Evolutionary conservation across 2,329 filamentous ascomycete genomes (phyloP).

Genomic region (Coniochaeta sp.): DNA sequence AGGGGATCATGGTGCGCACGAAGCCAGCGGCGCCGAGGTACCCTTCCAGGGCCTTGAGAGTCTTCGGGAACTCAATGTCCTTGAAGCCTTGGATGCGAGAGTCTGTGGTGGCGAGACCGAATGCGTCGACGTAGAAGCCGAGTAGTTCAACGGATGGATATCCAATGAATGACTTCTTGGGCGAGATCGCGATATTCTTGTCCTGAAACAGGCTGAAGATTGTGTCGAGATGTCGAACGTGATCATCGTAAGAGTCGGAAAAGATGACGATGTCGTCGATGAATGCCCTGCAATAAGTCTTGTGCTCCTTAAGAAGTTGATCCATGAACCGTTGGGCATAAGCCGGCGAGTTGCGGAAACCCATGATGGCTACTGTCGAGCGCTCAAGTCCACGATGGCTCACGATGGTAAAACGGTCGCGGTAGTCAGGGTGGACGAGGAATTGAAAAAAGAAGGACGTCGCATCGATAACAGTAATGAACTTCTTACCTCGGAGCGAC

Average conservation of each 20-base stretch:
- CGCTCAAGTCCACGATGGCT: background rate
- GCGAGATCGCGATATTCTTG: background rate
- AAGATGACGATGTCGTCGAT: background rate
- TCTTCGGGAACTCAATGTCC: background rate
- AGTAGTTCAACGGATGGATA: slow-evolving; percentile 1
- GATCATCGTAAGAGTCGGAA: background rate
- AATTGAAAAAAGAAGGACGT: background rate
- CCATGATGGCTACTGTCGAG: background rate
- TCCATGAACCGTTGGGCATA: background rate
- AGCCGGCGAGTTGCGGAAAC: background rate
- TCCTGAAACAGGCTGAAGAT: background rate
- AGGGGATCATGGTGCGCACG: background rate
- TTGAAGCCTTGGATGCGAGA: background rate
- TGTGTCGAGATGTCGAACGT: background rate
- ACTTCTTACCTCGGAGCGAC: background rate
- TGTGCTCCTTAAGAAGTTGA: background rate
- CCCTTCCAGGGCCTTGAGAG: background rate
- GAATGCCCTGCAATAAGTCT: background rate
- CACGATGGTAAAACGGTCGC: background rate
- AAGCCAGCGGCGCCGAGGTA: background rate
- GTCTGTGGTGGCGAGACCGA: background rate
- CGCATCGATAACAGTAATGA: background rate
- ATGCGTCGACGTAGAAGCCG: slow-evolving; percentile 2
- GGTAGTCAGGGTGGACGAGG: background rate
- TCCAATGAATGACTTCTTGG: slow-evolving; percentile 1